A percentile compares a stretch with the other conserved stretches of the same genome.
These are phyloP conservation scores for Chlorociboria aeruginascens DNA, from an alignment of 495 filamentous ascomycete genomes.

Conservation along the genomic window DNA sequence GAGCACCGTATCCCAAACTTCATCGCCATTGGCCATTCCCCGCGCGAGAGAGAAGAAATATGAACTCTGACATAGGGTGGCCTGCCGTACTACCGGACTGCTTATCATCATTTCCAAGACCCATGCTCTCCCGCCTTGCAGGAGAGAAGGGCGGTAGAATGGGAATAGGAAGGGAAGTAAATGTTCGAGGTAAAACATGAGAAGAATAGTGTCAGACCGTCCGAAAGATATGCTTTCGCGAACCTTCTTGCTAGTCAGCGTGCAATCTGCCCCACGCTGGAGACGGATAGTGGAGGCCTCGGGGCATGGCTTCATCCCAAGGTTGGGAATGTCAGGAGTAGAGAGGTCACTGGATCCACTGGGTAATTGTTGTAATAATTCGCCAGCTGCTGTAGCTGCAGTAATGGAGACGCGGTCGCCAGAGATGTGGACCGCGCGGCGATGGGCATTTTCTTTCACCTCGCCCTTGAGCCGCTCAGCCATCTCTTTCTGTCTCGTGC, in stretches of 20 bases:
- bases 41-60: constrained; percentile 33
- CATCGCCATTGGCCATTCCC: constrained; percentile 1
- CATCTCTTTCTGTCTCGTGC: constrained; percentile 33
- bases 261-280: constrained; percentile 10
- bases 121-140: constrained; percentile 38
- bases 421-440: constrained; percentile 16
- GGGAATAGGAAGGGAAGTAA: constrained; percentile 42
- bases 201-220: constrained; percentile 15
- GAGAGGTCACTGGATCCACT: constrained; percentile 7
- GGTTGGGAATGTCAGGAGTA: constrained; percentile 16
- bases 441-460: constrained; percentile 34
- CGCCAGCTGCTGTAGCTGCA: not conserved
- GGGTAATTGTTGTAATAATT: not conserved
- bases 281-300: constrained; percentile 4
- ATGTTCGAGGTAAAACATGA: constrained; percentile 41
- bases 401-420: not conserved
- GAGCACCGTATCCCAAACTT: constrained; percentile 25
- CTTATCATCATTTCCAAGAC: constrained; percentile 37
- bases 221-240: constrained; percentile 13
- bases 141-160: constrained; percentile 36
- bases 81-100: constrained; percentile 35
- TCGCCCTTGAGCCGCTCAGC: constrained; percentile 35
- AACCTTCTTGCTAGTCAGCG: constrained; percentile 6
- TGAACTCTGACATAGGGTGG: constrained; percentile 31
- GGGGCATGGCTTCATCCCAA: constrained; percentile 6